Base-by-base conservation (phyloP, 148 eudicot genomes). In the Dianthus caryophyllus region DNA sequence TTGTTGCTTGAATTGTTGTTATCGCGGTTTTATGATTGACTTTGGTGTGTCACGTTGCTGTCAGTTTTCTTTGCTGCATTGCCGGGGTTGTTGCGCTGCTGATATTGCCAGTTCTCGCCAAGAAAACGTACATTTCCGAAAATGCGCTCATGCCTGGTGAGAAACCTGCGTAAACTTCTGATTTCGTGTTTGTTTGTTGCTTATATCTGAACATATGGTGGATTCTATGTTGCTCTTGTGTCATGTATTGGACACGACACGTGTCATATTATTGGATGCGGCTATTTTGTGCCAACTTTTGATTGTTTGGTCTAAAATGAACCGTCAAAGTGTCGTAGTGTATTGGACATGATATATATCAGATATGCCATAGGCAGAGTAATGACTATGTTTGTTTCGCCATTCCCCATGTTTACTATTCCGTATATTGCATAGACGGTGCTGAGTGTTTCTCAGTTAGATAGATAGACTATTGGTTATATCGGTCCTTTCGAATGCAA, bases 111-210 rank as follows among this genome's bases (percentile, higher is more conserved):
- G 76, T 83, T 64, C 88, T 94, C 31, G 96, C 97, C 54, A 94
- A 94, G 66, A 90, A 75, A 56, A 94, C 99, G 16, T 90, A 90
- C 61, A 60, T 94, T 61, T 90, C 97, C 1, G 99, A 94, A 75
- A 94, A 94, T 80, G 97, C 99, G 15, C 83, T 94, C 31, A 82
- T 94, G 90, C 93, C 99, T 70, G 99, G 98, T 90, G n/a, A 56
- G 82, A n/a, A n/a, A 82, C 6, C 39, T 18, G 59, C 39, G 62
- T 44, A 6, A n/a, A 20, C 29, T 21, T 20, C 18, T n/a, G 0
- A 17, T 43, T 33, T 8, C 64, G n/a, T n/a, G n/a, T n/a, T n/a
- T n/a, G n/a, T n/a, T n/a, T n/a, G n/a, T n/a, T n/a, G n/a, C n/a
- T n/a, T n/a, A n/a, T n/a, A n/a, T n/a, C n/a, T n/a, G n/a, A n/a